Conservation (phyloP, 176 grass and related monocot genomes). For the Raddia guianensis region DNA sequence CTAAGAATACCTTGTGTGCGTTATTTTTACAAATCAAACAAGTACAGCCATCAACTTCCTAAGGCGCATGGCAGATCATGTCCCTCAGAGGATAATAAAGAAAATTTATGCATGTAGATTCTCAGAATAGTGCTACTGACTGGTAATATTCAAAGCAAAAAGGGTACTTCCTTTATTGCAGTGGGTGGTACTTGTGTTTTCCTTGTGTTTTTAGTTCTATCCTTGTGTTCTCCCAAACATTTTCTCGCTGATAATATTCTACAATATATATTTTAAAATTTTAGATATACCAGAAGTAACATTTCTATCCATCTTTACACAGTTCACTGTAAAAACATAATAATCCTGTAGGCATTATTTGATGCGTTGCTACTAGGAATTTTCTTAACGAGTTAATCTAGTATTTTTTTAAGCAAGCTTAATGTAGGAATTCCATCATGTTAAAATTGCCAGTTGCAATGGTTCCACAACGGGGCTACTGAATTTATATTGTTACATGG, state of each 20-base stretch:
- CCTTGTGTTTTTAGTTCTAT: background rate
- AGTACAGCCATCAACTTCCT: conserved; percentile 30
- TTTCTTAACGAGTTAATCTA: background rate
- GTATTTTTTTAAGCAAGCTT: background rate
- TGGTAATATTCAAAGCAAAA: conserved; percentile 33
- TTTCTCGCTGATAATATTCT: conserved; percentile 10
- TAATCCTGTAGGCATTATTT: conserved; percentile 8
- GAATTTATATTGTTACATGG: conserved; percentile 14
- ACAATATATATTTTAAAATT: background rate
- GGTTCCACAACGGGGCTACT: background rate
- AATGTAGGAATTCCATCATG: conserved; percentile 20
- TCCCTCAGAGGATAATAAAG: conserved; percentile 41
- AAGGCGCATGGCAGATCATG: conserved; percentile 31
- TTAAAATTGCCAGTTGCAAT: conserved; percentile 5
- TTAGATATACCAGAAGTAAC: background rate
- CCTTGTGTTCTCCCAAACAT: background rate
- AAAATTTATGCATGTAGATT: conserved; percentile 38
- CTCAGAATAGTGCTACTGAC: conserved; percentile 34
- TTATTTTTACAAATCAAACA: conserved; percentile 32
- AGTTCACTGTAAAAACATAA: background rate
- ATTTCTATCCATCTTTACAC: conserved; percentile 11
- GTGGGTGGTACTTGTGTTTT: conserved; percentile 20
- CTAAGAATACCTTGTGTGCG: conserved; percentile 20
- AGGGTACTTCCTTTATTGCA: conserved; percentile 42
- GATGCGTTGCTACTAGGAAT: conserved; percentile 8